Conservation (phyloP, 2,329 filamentous ascomycete genomes). For the Thielaviopsis populi region DNA sequence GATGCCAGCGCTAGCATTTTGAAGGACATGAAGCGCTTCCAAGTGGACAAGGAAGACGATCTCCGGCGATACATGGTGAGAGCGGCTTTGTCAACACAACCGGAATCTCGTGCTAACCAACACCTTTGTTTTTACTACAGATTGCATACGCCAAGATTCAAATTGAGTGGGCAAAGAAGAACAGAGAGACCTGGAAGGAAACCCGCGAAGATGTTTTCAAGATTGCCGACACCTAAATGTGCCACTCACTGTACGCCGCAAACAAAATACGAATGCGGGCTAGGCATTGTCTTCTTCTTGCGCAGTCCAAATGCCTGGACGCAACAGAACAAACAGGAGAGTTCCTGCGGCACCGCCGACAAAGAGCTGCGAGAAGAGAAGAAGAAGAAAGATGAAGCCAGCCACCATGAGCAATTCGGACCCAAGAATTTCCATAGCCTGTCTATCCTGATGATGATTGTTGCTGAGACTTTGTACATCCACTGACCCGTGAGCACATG, state of each 20-base stretch:
- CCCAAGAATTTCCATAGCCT: neutral
- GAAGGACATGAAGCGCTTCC: slow-evolving; percentile 82
- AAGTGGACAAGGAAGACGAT: slow-evolving; percentile 90
- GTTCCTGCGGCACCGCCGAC: too few species aligned
- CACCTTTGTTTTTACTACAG: slow-evolving; percentile 34
- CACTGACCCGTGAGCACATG: too few species aligned
- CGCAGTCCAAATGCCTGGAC: neutral
- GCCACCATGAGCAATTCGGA: neutral
- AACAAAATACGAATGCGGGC: neutral
- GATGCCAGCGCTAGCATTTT: slow-evolving; percentile 81
- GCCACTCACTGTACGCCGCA: neutral
- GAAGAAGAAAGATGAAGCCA: neutral
- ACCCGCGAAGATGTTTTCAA: slow-evolving; percentile 76
- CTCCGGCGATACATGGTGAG: slow-evolving; percentile 88
- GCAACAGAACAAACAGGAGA: neutral
- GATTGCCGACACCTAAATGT: slow-evolving; percentile 48
- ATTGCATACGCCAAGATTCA: slow-evolving; percentile 85
- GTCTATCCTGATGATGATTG: neutral
- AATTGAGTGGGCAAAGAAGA: slow-evolving; percentile 84
- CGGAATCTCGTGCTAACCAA: slow-evolving; percentile 14
- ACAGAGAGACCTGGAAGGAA: slow-evolving; percentile 83
- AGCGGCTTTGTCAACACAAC: slow-evolving; percentile 15
- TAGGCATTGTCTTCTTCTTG: neutral
- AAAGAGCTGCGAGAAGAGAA: too few species aligned
- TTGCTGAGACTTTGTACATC: neutral